Percentiles rank a stretch among this genome's conserved stretches.
Conservation (phyloP, 225 moss, liverwort and hornwort species). For the Rhytidiadelphus loreus region DNA sequence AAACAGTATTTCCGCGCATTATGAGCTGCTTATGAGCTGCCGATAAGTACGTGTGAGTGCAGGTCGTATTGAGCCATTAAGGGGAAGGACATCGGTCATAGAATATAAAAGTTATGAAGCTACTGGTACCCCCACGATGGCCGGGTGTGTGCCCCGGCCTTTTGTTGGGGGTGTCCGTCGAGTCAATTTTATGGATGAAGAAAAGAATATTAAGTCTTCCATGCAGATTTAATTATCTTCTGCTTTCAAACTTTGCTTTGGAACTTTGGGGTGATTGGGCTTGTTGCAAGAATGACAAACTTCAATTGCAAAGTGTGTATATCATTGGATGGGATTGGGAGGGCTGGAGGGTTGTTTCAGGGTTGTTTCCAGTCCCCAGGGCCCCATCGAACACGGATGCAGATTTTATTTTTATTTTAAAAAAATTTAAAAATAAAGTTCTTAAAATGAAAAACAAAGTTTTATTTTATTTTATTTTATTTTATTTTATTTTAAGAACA, state of each 20-base stretch:
- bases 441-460: no score
- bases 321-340: no score
- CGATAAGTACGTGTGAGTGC: neutral
- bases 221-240: neutral
- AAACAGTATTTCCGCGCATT: neutral
- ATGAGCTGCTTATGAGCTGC: neutral
- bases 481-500: no score
- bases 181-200: neutral
- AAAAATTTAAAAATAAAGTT: no score
- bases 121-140: neutral
- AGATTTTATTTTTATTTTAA: no score
- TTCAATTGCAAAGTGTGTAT: neutral
- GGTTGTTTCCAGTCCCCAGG: no score
- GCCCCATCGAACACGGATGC: no score
- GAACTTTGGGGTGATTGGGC: rapidly evolving
- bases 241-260: neutral
- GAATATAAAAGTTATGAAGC: neutral
- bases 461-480: no score
- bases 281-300: neutral
- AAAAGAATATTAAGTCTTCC: neutral
- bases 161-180: neutral
- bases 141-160: neutral
- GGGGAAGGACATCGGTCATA: neutral
- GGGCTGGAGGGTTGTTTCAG: no score
- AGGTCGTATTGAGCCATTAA: neutral